Evolutionary conservation across 108 stramenopile species (phyloP), one percentile per base, ranked within the genome.

Genomic region (Seminavis robusta): DNA sequence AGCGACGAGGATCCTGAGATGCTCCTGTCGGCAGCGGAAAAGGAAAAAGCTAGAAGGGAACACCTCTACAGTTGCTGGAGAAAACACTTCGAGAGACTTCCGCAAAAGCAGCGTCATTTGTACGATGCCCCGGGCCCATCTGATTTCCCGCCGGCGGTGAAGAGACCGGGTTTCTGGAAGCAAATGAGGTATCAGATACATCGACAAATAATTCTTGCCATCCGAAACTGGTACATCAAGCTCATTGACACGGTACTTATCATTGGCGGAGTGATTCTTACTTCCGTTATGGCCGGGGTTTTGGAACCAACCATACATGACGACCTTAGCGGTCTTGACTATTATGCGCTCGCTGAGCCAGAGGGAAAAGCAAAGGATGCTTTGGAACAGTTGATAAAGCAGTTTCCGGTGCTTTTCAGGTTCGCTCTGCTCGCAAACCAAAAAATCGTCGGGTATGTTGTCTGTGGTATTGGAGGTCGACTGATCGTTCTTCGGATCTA

Each of bases 151-250:
- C 23, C 2, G 10, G 34, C 41, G 7, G 49, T 33, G 2, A 41
- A 37, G 19, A 59, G 46, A 30, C 50, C 56, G 9, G 11, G 53
- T 8, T 59, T 65, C 16, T 56, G 46, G 33, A 26, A 16, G 2
- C 75, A 77, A 38, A 48, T 77, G n/a, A 9, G 17, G 0, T 25
- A 54, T 59, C 70, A 71, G 23, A 31, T 71, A 15, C 39, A 33
- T 41, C 49, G 75, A 20, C 39, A 44, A 1, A 33, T 60, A 1
- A 24, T 77, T 17, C 42, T 77, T 9, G 30, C 56, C 13, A 59
- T 59, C 49, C 56, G 75, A 19, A 67, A 77, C 38, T 43, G 55
- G 6, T 25, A 29, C 28, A 51, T 51, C 20, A 67, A 61, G 46
- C 20, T 63, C 7, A 31, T 77, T 16, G 69, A 63, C 38, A 54